These are phyloP conservation scores for Trichopus zeylanicus DNA, from an alignment of 116 monocot genomes.

Conservation along the genomic window DNA sequence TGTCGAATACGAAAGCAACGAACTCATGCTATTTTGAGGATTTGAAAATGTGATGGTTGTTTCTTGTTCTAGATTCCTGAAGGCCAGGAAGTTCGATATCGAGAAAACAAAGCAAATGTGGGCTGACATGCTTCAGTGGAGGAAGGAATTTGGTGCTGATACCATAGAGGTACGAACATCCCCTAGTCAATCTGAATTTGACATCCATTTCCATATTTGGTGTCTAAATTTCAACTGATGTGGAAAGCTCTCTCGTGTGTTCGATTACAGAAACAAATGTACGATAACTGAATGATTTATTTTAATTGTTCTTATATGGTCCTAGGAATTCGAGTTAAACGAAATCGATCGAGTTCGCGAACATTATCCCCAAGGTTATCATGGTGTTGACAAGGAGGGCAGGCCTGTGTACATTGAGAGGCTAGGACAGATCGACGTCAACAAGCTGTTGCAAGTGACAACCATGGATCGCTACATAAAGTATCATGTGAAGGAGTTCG, in stretches of 20 bases:
- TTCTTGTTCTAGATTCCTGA: conserved; percentile 60
- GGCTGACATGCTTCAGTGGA: conserved; percentile 95
- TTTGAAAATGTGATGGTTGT: neutral
- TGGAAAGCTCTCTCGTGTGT: too few relatives aligned
- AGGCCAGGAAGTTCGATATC: conserved; percentile 88
- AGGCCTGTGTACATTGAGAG: conserved; percentile 85
- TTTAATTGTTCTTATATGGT: neutral
- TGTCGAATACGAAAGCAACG: too few relatives aligned
- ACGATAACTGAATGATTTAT: too few relatives aligned
- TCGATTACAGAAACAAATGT: too few relatives aligned
- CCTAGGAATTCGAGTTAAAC: conserved; percentile 79
- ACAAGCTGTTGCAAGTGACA: conserved; percentile 89
- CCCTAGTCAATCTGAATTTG: neutral
- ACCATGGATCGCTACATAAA: conserved; percentile 88
- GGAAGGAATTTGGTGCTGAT: conserved; percentile 90
- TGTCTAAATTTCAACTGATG: too few relatives aligned
- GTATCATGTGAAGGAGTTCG: conserved; percentile 93
- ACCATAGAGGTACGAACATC: conserved; percentile 48
- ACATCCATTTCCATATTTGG: too few relatives aligned
- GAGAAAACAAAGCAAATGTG: conserved; percentile 99
- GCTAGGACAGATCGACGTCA: conserved; percentile 79
- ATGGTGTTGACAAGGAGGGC: conserved; percentile 93
- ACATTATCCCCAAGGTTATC: conserved; percentile 90
- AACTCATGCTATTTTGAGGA: too few relatives aligned
- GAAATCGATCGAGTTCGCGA: conserved; percentile 76